These are phyloP conservation scores for Trypanosoma brucei DNA, from an alignment of 208 protist species.

Conservation along the genomic window DNA sequence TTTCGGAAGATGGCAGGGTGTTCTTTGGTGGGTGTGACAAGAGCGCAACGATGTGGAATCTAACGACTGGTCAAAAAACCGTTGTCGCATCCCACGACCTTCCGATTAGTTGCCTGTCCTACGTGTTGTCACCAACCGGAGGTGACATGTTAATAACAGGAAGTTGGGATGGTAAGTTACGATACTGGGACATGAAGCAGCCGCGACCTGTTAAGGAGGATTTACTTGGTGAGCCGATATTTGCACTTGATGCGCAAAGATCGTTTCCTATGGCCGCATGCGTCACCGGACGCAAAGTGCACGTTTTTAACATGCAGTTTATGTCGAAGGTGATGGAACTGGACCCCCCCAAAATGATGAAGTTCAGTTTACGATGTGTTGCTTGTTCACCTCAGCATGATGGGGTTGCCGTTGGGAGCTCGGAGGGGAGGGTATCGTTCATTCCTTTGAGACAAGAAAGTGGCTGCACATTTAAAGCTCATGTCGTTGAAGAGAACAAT, in stretches of 20 bases:
- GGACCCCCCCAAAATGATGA: constrained; percentile 42
- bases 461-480: constrained; percentile 68
- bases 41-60: constrained; percentile 75
- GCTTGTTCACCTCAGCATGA: constrained; percentile 53
- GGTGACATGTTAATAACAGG: constrained; percentile 69
- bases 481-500: constrained; percentile 36
- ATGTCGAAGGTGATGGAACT: constrained; percentile 53
- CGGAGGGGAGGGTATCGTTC: constrained; percentile 70
- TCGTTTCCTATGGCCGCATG: constrained; percentile 58
- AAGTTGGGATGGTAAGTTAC: constrained; percentile 82
- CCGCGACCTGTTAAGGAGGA: constrained; percentile 56
- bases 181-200: constrained; percentile 82
- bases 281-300: constrained; percentile 50
- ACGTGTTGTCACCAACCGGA: constrained; percentile 36
- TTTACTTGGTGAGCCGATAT: constrained; percentile 66
- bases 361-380: constrained; percentile 70
- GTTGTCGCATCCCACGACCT: constrained; percentile 79
- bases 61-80: constrained; percentile 53
- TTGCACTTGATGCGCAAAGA: constrained; percentile 64
- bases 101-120: constrained; percentile 68
- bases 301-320: constrained; percentile 62
- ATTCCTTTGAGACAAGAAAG: constrained; percentile 30
- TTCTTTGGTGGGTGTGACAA: constrained; percentile 80
- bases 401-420: constrained; percentile 62
- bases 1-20: constrained; percentile 61